A percentile compares a stretch with the other conserved stretches of the same genome.
Evolutionary conservation across 805 yeast genomes (phyloP).

Genomic region (Starmerella asiatica): DNA sequence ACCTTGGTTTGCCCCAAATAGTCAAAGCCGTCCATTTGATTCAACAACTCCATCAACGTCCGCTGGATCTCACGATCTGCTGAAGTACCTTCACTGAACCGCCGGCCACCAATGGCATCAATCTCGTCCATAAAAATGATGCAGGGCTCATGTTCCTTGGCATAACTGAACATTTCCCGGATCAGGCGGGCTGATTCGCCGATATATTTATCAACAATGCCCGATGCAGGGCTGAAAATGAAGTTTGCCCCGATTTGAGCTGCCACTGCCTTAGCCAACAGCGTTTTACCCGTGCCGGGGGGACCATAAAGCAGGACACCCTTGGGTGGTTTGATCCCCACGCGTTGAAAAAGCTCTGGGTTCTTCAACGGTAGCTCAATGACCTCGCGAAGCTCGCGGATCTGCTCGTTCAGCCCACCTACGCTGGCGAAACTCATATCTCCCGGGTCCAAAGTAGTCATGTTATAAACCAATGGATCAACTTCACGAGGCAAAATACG

Average conservation of each 20-base stretch:
- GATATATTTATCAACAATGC: constrained; percentile 93
- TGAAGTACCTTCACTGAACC: constrained; percentile 95
- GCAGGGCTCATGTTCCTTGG: constrained; percentile 95
- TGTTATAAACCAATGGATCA: constrained; percentile 93
- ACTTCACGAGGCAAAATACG: constrained; percentile 94
- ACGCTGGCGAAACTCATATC: constrained; percentile 87
- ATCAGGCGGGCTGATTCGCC: constrained; percentile 95
- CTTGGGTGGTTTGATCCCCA: constrained; percentile 97
- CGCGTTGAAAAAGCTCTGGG: constrained; percentile 89
- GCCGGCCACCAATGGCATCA: constrained; percentile 97
- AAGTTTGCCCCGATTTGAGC: constrained; percentile 97
- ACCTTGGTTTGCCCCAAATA: constrained; percentile 92
- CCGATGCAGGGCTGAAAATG: constrained; percentile 96
- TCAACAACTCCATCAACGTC: constrained; percentile 89
- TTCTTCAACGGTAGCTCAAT: constrained; percentile 93
- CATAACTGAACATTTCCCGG: constrained; percentile 96
- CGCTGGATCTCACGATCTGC: constrained; percentile 98
- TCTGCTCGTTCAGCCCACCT: constrained; percentile 93
- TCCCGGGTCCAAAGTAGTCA: constrained; percentile 98
- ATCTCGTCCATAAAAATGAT: constrained; percentile 97
- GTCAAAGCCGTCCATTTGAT: constrained; percentile 98
- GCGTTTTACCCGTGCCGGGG: constrained; percentile 96
- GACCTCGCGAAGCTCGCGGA: constrained; percentile 91
- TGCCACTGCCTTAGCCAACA: constrained; percentile 94
- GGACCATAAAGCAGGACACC: constrained; percentile 96